Base-by-base conservation (phyloP, 2,329 filamentous ascomycete genomes). In the Penicillium oxalicum region DNA sequence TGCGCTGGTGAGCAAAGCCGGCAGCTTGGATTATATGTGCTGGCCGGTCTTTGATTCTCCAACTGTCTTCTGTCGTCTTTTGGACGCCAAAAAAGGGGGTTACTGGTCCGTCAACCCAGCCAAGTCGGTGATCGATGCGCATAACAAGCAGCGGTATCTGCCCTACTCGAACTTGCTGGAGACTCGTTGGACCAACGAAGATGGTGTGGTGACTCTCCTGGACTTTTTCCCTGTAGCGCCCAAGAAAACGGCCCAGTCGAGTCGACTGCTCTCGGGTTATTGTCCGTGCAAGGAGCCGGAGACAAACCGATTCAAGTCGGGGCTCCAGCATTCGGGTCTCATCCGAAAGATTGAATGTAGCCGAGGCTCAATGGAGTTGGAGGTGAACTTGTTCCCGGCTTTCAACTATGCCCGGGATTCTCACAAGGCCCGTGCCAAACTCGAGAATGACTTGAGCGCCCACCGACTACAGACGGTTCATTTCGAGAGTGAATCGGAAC, bases 41-140 rank as follows among this genome's bases (percentile, higher is more conserved):
- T 90, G 85, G 86, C 86, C 86, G 3, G 81, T 88, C 56, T 90
- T 90, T 62, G 86, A 90, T 66, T 88, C 86, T 5, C 86, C 86
- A 0, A 84, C 83, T 0, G 70, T 90, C 43, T 90, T 90, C 64
- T 88, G 84, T 61, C 80, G 86, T 36, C 74, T 90, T 12, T 70
- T 90, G 2, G 86, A 90, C 68, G 84, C 86, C 61, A 73, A 86
- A 57, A 88, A 85, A 62, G 86, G 87, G 25, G 87, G 86, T 0
- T 80, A 84, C 64, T 89, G 88, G 67, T 82, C 77, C 55, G 85
- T 90, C 56, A 61, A 55, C 11, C 73, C 74, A 1, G 77, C 81
- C 24, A 74, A 76, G 2, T 56, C 70, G 1, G 66, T 73, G 35
- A 29, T 53, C 8, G 63, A 77, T 26, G 71, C 70, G 59, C 87